phyloP scores from a whole-genome alignment of 129 eudicot species.

The Pittosporum tobira region DNA sequence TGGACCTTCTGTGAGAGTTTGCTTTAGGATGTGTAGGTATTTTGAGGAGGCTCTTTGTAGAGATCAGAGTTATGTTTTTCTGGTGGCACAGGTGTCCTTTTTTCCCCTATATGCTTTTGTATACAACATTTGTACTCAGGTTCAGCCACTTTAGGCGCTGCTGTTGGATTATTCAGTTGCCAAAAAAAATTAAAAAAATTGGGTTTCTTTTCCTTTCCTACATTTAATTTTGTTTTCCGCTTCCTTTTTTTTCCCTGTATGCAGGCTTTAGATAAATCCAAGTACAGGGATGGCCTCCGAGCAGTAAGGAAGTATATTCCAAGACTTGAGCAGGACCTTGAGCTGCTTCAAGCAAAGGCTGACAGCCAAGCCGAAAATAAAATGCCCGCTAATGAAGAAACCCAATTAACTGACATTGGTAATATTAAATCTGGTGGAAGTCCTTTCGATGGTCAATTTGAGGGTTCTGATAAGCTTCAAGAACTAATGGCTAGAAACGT shows the following conservation, averaged over 20 bases:
- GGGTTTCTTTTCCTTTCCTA: too few species aligned
- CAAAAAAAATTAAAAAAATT: too few species aligned
- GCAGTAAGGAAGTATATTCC: conserved; percentile 74
- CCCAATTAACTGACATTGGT: conserved; percentile 9
- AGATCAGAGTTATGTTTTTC: background rate
- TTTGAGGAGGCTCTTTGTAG: background rate
- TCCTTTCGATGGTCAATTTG: conserved; percentile 19
- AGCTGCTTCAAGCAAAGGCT: conserved; percentile 61
- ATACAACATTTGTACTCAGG: too few species aligned
- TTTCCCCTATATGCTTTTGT: too few species aligned
- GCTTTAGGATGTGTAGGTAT: background rate
- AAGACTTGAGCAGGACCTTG: conserved; percentile 84
- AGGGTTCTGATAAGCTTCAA: conserved; percentile 49
- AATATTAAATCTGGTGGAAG: conserved; percentile 18
- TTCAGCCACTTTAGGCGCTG: too few species aligned
- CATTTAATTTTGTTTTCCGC: too few species aligned
- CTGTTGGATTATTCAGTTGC: too few species aligned
- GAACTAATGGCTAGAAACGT: conserved; percentile 36
- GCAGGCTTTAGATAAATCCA: conserved; percentile 92
- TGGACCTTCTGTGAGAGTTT: too few species aligned
- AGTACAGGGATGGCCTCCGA: conserved; percentile 70
- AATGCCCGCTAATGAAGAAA: conserved; percentile 8
- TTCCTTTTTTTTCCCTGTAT: conserved; percentile 2
- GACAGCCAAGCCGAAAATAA: conserved; percentile 20
- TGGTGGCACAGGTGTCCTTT: too few species aligned